Base-by-base conservation (phyloP, 163 green algal species). In the Chlorella variabilis region DNA sequence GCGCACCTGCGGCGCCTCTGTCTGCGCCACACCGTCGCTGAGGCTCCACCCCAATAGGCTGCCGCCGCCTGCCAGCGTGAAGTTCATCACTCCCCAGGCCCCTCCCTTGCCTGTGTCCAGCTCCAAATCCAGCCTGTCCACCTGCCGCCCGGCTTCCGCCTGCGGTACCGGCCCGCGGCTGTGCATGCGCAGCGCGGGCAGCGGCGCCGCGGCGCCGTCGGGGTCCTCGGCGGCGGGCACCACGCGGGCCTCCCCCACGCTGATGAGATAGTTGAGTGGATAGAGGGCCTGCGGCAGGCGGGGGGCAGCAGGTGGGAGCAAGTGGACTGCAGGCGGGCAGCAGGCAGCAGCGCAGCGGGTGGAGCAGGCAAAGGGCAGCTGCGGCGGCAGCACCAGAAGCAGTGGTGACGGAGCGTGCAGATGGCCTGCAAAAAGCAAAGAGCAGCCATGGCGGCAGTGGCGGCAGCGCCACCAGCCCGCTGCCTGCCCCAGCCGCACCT, bases 31-130 rank as follows among this genome's bases (percentile, higher is more conserved):
- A 25, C 13, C 45, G 31, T 84, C 33, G 0, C 29, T 49, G 13
- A 88, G 21, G 18, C 79, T 86, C 84, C 84, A 88, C 6, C 15
- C 62, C n/a, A 42, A 18, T 33, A 86, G 51, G 15, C 56, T 4
- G 21, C 84, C 84, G 6, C 45, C 11, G 11, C 45, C 45, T 54
- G 45, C 15, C 45, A 54, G 11, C 11, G 79, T 85, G 17, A 86
- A 73, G 78, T 88, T 88, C 63, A 88, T 56, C 31, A 86, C 73
- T 7, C 73, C 84, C 79, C 83, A 87, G 62, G 61, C 75, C 2
- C 62, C 76, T 0, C 38, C 29, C 48, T 77, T 77, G 68, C 48
- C 70, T 23, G 79, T 86, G 33, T 84, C 66, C 9, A 88, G 56
- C 56, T 71, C 39, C 27, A 87, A 34, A 21, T 81, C 27, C 25